Evolutionary conservation across 2,329 filamentous ascomycete genomes (phyloP).

Genomic region (Ciborinia camelliae): DNA sequence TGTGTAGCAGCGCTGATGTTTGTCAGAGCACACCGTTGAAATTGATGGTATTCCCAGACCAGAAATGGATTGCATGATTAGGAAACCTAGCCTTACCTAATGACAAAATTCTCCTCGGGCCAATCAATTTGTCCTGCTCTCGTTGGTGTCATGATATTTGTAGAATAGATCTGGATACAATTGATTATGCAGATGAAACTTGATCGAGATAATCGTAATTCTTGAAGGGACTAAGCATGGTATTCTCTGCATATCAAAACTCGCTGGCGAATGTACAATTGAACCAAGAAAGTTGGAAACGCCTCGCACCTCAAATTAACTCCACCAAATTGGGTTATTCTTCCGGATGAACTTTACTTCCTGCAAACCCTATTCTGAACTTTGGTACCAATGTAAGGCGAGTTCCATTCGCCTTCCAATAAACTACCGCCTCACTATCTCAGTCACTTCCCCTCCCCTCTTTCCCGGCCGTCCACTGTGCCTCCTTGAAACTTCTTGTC

Average conservation of each 20-base stretch:
- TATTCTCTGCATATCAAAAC: constrained; percentile 16
- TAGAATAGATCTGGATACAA: neutral
- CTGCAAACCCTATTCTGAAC: neutral
- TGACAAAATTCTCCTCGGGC: too few relatives aligned
- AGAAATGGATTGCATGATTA: neutral
- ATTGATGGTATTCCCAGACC: neutral
- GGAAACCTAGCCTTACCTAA: too few relatives aligned
- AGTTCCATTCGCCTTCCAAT: neutral
- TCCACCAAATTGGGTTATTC: neutral
- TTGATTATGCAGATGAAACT: neutral
- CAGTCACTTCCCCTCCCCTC: neutral
- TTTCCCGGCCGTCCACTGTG: neutral
- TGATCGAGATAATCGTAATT: too few relatives aligned
- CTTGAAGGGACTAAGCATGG: constrained; percentile 7
- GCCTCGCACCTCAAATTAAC: constrained; percentile 18
- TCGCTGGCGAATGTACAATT: constrained; percentile 15
- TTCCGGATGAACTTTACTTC: neutral
- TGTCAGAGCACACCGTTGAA: neutral
- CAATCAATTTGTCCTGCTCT: neutral
- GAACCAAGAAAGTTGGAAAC: constrained; percentile 15
- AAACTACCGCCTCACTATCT: neutral
- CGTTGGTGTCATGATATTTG: neutral
- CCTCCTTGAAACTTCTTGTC: neutral
- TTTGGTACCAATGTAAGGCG: neutral
- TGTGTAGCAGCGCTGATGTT: neutral